Conservation (phyloP, 371 early-diverging fungal species). For the Mycotypha africana region DNA sequence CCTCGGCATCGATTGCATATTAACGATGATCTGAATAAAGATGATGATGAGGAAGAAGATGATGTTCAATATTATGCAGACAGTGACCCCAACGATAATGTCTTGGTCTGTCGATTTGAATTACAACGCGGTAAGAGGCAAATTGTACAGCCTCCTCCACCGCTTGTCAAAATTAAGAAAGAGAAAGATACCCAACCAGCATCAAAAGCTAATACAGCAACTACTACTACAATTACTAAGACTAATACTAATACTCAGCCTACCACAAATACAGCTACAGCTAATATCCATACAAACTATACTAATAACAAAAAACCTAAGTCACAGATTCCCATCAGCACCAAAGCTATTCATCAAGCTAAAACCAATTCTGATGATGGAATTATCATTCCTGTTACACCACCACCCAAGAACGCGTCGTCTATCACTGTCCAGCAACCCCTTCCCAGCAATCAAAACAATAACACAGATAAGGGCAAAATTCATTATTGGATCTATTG, state of each 20-base stretch:
- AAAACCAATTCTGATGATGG: neutral
- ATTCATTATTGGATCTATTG: constrained; percentile 42
- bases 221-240: too few relatives aligned
- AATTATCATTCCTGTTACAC: neutral
- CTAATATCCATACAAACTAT: too few relatives aligned
- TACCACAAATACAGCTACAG: too few relatives aligned
- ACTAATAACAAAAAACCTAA: neutral
- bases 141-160: neutral
- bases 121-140: constrained; percentile 21
- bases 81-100: constrained; percentile 7
- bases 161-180: neutral
- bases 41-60: constrained; percentile 1
- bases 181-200: constrained; percentile 3
- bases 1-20: constrained; percentile 15
- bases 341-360: too few relatives aligned
- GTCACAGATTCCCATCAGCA: too few relatives aligned
- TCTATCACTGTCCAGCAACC: too few relatives aligned
- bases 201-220: too few relatives aligned
- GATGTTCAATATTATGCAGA: neutral
- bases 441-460: neutral
- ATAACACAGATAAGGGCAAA: constrained; percentile 14
- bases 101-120: constrained; percentile 35
- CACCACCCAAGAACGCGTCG: neutral
- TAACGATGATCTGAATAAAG: constrained; percentile 6
- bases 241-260: too few relatives aligned